Conservation (phyloP, 352 stramenopile species). For the Nothophytophthora sp. region DNA sequence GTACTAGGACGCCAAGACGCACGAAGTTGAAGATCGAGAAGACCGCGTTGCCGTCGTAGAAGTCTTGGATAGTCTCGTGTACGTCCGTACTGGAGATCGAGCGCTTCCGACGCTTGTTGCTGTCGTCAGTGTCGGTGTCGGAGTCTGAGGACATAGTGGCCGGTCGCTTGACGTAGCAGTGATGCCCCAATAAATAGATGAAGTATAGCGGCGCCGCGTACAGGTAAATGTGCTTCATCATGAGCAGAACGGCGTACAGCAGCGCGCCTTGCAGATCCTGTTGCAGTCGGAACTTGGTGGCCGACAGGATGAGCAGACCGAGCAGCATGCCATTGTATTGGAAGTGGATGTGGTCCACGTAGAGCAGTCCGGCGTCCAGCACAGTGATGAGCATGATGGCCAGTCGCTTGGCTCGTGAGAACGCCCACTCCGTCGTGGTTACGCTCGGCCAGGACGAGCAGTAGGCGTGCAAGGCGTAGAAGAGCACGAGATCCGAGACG, state of each 20-base stretch:
- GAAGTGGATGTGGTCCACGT: conserved; percentile 99
- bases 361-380: conserved; percentile 93
- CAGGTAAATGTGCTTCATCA: conserved; percentile 98
- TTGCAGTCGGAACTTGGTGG: conserved; percentile 78
- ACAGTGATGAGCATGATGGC: conserved; percentile 88
- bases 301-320: conserved; percentile 92
- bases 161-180: conserved; percentile 76
- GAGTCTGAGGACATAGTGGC: conserved; percentile 5
- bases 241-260: conserved; percentile 93
- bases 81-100: conserved; percentile 76
- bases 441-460: conserved; percentile 83
- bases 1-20: conserved; percentile 80
- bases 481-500: conserved; percentile 88
- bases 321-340: conserved; percentile 99
- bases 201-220: conserved; percentile 96
- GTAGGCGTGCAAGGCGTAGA: conserved; percentile 76
- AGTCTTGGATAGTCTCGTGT: conserved; percentile 64
- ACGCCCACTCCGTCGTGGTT: conserved; percentile 66
- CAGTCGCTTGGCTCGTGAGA: conserved; percentile 57
- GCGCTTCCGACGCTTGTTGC: conserved; percentile 39
- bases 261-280: conserved; percentile 88
- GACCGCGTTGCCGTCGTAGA: conserved; percentile 50
- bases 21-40: conserved; percentile 81
- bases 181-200: conserved; percentile 93
- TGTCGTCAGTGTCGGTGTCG: conserved; percentile 16